Evolutionary conservation across 192 early-diverging fungal species (phyloP).

Genomic region (Rhizophagus prolifer): DNA sequence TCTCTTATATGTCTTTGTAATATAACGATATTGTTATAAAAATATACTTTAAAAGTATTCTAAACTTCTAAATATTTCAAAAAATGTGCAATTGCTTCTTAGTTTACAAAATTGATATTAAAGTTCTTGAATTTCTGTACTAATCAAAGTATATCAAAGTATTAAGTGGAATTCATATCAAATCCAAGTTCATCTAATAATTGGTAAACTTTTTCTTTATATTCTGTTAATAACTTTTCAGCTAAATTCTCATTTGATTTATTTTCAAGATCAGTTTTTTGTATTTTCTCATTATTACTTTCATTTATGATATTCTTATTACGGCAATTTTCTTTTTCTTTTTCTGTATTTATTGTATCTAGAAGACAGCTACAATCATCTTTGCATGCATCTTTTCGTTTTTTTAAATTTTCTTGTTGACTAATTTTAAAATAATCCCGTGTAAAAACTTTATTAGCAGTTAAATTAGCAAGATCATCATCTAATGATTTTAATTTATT

Average conservation of each 20-base stretch:
- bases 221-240: background rate
- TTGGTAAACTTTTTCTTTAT: background rate
- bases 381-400: background rate
- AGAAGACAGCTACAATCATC: too few relatives aligned
- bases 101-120: background rate
- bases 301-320: background rate
- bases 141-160: background rate
- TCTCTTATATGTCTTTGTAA: too few relatives aligned
- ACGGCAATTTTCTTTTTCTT: background rate
- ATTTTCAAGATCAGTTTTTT: background rate
- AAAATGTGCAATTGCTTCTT: too few relatives aligned
- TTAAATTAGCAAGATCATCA: constrained; percentile 6
- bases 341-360: background rate
- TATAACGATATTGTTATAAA: too few relatives aligned
- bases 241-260: background rate
- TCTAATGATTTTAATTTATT: constrained; percentile 18
- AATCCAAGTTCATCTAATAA: constrained; percentile 15
- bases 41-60: too few relatives aligned
- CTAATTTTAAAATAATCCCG: constrained; percentile 7
- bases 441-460: constrained; percentile 9
- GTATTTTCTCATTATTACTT: background rate
- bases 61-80: too few relatives aligned
- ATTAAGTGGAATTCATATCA: background rate
- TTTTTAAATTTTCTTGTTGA: background rate
- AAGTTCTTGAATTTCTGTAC: background rate